phyloP scores from a whole-genome alignment of 306 rosid species.

The Medicago lupulina region DNA sequence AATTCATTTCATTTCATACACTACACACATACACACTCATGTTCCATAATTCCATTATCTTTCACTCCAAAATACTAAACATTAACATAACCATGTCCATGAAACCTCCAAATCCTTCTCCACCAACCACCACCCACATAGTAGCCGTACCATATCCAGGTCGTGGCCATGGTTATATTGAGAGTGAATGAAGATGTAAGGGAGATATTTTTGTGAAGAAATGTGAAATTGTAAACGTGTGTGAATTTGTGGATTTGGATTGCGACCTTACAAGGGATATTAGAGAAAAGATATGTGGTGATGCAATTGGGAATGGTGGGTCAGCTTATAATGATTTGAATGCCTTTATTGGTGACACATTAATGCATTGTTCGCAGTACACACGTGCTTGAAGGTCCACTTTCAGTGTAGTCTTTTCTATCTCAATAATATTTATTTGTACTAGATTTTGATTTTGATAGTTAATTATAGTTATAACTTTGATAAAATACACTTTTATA shows the following conservation, averaged over 20 bases:
- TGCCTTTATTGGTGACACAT: constrained; percentile 39
- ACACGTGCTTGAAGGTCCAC: background rate
- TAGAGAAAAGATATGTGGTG: constrained; percentile 31
- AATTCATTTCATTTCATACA: no score
- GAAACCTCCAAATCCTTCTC: no score
- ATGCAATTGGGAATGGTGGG: constrained; percentile 50
- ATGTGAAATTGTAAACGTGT: constrained; percentile 41
- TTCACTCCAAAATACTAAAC: no score
- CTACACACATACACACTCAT: no score
- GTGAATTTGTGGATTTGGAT: constrained; percentile 46
- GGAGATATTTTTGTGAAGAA: constrained; percentile 27
- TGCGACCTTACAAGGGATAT: constrained; percentile 11
- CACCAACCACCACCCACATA: no score
- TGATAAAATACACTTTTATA: no score
- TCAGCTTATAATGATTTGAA: constrained; percentile 44
- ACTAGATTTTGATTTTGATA: background rate
- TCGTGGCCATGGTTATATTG: no score
- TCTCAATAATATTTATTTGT: background rate
- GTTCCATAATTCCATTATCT: no score
- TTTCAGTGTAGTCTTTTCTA: background rate
- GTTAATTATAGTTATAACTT: no score
- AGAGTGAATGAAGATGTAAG: constrained; percentile 40
- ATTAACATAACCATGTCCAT: no score
- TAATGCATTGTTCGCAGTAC: background rate
- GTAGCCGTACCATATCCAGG: no score